phyloP scores from a whole-genome alignment of 176 grass and related monocot genomes.

The Metroxylon sagu region DNA sequence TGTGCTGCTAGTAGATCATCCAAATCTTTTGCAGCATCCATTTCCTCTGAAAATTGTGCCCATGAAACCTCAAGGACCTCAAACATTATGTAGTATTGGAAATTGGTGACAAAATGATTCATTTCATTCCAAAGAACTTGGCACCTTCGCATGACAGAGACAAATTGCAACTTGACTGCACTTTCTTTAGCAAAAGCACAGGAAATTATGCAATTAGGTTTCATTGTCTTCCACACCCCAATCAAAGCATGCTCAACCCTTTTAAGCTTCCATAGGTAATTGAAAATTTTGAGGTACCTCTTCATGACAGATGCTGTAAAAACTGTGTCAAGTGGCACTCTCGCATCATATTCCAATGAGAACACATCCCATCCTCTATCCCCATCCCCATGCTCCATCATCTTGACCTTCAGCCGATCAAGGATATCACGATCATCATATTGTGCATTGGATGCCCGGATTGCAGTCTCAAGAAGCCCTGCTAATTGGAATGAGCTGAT shows the following conservation, averaged over 20 bases:
- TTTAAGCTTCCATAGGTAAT: slow-evolving; percentile 90
- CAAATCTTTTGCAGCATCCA: slow-evolving; percentile 85
- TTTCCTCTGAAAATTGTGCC: slow-evolving; percentile 85
- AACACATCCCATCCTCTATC: slow-evolving; percentile 93
- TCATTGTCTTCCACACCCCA: slow-evolving; percentile 87
- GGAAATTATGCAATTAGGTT: slow-evolving; percentile 88
- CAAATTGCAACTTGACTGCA: slow-evolving; percentile 45
- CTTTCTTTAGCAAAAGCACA: slow-evolving; percentile 79
- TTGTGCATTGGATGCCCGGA: slow-evolving; percentile 80
- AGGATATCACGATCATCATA: slow-evolving; percentile 88
- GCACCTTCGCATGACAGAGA: slow-evolving; percentile 81
- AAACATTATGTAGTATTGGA: slow-evolving; percentile 98
- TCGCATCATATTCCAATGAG: slow-evolving; percentile 88
- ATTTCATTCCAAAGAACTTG: slow-evolving; percentile 95
- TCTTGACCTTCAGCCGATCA: slow-evolving; percentile 82
- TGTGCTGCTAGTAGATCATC: slow-evolving; percentile 83
- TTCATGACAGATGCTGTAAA: slow-evolving; percentile 95
- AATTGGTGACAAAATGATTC: slow-evolving; percentile 96
- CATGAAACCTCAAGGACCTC: slow-evolving; percentile 94
- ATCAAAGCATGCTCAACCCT: slow-evolving; percentile 76
- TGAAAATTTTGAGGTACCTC: slow-evolving; percentile 87
- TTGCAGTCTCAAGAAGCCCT: slow-evolving; percentile 75
- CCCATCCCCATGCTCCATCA: slow-evolving; percentile 93
- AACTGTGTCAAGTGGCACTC: slow-evolving; percentile 69
- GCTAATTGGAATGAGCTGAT: slow-evolving; percentile 93